Base-by-base conservation (phyloP, 805 yeast species). In the Monosporozyma unispora region DNA sequence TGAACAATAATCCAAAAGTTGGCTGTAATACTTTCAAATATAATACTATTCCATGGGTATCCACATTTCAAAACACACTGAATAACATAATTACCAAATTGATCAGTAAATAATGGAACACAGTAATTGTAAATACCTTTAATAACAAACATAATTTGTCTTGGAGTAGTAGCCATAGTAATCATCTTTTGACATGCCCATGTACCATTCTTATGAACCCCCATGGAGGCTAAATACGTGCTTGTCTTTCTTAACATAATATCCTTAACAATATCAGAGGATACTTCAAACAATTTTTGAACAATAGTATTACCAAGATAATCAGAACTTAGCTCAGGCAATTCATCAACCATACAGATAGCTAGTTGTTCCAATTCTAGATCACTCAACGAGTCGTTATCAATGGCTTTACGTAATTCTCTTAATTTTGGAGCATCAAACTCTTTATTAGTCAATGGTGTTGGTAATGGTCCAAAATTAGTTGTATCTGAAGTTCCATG, bases 161-260 rank as follows among this genome's bases (percentile, higher is more conserved):
- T 75, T 42, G 75, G 80, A 45, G 80, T 80, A 54, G 75, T 68
- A 3, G 88, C 84, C 43, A 82, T 81, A 55, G 81, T 84, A 57
- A 93, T 89, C 67, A 93, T 83, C 67, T 91, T 93, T 67, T 93
- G 99, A 22, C 96, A 95, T 1, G 97, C 98, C 99, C 99, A 93
- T 4, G 99, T 93, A 53, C 99, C 99, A 66, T 93, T 93, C 62
- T 93, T 93, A 70, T 93, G 99, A 49, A 88, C 83, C 58, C 97
- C 93, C 74, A 91, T 84, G 57, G 88, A 95, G 1, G 96, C 87
- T 54, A 93, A 72, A 60, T 76, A 87, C 25, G 90, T 95, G 3
- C 84, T 72, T 39, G 95, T 79, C 54, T 78, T 79, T 59, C 84
- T 79, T 49, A 93, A 75, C 87, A 93, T 84, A 63, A 84, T 77